phyloP scores from a whole-genome alignment of 768 basidiomycete species.

The Rhodosporidiobolus odoratus region DNA sequence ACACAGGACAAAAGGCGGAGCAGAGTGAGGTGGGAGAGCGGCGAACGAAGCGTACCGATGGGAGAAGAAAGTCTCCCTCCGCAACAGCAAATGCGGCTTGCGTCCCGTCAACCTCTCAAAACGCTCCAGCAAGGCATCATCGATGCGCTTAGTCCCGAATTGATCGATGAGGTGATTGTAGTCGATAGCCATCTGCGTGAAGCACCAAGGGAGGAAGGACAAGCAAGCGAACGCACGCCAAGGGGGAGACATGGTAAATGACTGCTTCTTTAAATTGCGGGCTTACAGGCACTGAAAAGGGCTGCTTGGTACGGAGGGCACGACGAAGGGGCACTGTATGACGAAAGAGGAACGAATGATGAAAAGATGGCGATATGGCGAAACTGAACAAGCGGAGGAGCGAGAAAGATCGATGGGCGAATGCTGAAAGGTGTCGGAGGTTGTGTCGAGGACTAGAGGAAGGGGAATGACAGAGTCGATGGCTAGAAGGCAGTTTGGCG shows the following conservation, averaged over 20 bases:
- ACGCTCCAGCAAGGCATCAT: constrained; percentile 68
- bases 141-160: constrained; percentile 83
- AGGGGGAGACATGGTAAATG: neutral
- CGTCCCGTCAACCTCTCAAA: constrained; percentile 88
- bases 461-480: neutral
- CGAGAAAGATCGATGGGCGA: neutral
- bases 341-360: neutral
- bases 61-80: constrained; percentile 94
- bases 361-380: neutral
- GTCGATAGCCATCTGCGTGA: constrained; percentile 64
- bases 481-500: neutral
- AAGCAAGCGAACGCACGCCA: neutral
- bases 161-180: constrained; percentile 91
- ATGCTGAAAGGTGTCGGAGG: too few species aligned
- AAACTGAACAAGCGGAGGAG: neutral
- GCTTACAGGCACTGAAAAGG: neutral
- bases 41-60: constrained; percentile 78
- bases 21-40: neutral
- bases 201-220: neutral
- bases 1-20: neutral
- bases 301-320: neutral
- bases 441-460: too few species aligned
- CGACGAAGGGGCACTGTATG: neutral
- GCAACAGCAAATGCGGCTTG: constrained; percentile 76
- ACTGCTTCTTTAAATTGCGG: neutral